Evolutionary conservation across 2,329 filamentous ascomycete genomes (phyloP).

Genomic region (Aspergillus aculeatus): DNA sequence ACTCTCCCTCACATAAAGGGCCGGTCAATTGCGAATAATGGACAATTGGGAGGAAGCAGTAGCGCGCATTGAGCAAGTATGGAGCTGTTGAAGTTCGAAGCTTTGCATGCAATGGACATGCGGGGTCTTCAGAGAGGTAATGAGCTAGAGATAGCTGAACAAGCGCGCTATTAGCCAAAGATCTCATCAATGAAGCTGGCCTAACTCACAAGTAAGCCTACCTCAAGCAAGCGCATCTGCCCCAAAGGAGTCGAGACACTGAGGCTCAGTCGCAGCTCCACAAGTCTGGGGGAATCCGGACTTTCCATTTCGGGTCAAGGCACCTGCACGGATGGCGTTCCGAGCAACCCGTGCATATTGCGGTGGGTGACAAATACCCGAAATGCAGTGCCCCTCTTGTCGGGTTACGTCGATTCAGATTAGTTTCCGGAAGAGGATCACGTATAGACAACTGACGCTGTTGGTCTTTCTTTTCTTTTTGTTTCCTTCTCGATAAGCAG

Average conservation of each 20-base stretch:
- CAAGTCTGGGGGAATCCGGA: conserved; percentile 20
- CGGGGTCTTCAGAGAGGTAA: neutral
- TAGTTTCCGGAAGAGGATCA: conserved; percentile 9
- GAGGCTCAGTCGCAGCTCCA: conserved; percentile 8
- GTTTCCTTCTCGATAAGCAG: neutral
- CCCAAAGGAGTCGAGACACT: neutral
- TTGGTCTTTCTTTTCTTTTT: neutral
- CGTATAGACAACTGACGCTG: neutral
- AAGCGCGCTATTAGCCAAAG: neutral
- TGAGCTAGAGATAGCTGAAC: neutral
- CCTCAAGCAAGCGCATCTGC: neutral
- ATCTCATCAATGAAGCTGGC: neutral
- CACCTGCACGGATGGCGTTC: conserved; percentile 10
- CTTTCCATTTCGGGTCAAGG: conserved; percentile 5
- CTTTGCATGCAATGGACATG: neutral
- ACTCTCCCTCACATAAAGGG: neutral
- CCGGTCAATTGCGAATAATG: conserved; percentile 10
- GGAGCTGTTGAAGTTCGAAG: conserved; percentile 2
- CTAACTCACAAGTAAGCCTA: neutral
- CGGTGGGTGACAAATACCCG: conserved; percentile 21
- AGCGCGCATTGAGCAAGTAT: conserved; percentile 17
- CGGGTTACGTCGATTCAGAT: conserved; percentile 22
- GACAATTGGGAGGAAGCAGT: neutral
- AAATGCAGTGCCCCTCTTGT: conserved; percentile 29
- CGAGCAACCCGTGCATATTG: conserved; percentile 11